These are phyloP conservation scores for Trichoderma virens DNA, from an alignment of 495 filamentous ascomycete species.

Conservation along the genomic window DNA sequence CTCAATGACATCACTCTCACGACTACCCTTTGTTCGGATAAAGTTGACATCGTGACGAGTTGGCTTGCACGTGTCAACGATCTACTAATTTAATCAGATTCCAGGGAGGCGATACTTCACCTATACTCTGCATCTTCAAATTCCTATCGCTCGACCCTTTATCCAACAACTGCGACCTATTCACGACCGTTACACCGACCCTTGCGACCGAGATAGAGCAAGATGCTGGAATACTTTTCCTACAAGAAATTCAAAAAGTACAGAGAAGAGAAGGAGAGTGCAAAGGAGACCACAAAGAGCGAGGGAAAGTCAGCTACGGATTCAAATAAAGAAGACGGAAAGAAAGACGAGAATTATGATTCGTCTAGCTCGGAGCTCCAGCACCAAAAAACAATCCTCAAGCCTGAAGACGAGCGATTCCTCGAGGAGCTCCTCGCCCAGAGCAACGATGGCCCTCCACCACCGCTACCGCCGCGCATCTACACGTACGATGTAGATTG, in stretches of 20 bases:
- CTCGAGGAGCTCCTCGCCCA: constrained; percentile 36
- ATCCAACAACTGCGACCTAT: background rate
- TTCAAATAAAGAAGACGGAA: constrained; percentile 14
- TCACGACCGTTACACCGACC: background rate
- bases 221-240: constrained; percentile 37
- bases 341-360: background rate
- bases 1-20: constrained; percentile 1
- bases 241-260: constrained; percentile 39
- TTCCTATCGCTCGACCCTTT: background rate
- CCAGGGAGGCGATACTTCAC: background rate
- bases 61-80: background rate
- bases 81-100: background rate
- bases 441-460: constrained; percentile 22
- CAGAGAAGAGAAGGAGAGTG: constrained; percentile 27
- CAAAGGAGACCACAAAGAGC: constrained; percentile 21
- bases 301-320: constrained; percentile 17
- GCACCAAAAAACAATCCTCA: constrained; percentile 23
- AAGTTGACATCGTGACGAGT: background rate
- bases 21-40: background rate
- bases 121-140: background rate
- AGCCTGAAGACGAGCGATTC: constrained; percentile 36
- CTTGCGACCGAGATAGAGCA: constrained; percentile 10
- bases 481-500: constrained; percentile 26
- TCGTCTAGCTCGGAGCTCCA: background rate
- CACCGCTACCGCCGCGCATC: constrained; percentile 33